phyloP scores from a whole-genome alignment of 2,329 filamentous ascomycete genomes.

The Coccinonectria pachysandricola region DNA sequence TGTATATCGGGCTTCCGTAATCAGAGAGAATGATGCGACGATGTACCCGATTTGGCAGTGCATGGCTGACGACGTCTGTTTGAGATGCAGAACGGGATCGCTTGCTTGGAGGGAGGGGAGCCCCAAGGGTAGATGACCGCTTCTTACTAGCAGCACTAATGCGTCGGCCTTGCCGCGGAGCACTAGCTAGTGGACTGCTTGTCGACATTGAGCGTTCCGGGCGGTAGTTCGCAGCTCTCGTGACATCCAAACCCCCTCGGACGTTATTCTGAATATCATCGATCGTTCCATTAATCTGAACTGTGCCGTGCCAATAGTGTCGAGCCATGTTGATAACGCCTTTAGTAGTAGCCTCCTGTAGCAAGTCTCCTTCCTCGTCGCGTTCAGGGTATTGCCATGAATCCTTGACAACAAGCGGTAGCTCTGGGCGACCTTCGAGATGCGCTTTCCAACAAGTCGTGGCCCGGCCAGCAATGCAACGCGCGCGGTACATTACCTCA shows the following conservation, averaged over 20 bases:
- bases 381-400: constrained; percentile 32
- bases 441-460: constrained; percentile 36
- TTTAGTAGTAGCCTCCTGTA: not conserved
- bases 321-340: not conserved
- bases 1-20: not conserved
- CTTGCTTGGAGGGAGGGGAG: constrained; percentile 18
- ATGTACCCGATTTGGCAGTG: not conserved
- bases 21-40: not conserved
- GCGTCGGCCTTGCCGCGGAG: constrained; percentile 8
- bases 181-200: not conserved
- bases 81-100: constrained; percentile 18
- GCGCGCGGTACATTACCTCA: constrained; percentile 21
- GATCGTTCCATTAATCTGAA: not conserved
- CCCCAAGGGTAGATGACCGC: constrained; percentile 16
- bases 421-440: constrained; percentile 21
- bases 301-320: not conserved
- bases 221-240: not conserved
- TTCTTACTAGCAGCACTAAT: constrained; percentile 15
- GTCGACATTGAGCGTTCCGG: constrained; percentile 1
- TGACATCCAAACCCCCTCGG: not conserved
- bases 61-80: constrained; percentile 2
- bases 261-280: not conserved
- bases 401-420: constrained; percentile 33
- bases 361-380: constrained; percentile 15
- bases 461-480: constrained; percentile 27